Evolutionary conservation across 1,139 yeast genomes (phyloP), one percentile per base, ranked within the genome.

Genomic region (Saccharomyces pastorianus): DNA sequence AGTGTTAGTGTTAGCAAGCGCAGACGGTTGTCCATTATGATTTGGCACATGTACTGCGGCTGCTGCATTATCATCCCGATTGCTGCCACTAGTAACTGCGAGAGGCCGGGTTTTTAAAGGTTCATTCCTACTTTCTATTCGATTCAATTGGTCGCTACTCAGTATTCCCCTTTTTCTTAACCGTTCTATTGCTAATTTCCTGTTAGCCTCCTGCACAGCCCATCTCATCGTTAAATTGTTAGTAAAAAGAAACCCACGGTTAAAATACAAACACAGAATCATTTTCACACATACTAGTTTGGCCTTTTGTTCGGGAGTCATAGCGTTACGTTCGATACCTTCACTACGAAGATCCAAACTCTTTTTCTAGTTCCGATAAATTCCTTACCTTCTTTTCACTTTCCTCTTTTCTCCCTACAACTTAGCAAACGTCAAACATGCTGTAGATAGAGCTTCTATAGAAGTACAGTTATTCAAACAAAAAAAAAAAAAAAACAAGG

Each of bases 111-210:
- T n/a, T 29, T 47, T 47, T 20, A 31, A 51, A 41, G 55, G 52
- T 46, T 62, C 66, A 67, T 55, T 68, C 23, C 58, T 57, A 29
- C 57, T 57, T 50, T 58, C 59, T 20, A 63, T 60, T 28, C 59
- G 55, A 32, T 53, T 55, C 44, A 59, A 53, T 28, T 61, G 66
- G 9, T 57, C 54, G 46, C 57, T 60, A 51, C 62, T 61, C 28
- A 66, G 54, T 17, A 67, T 64, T 9, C 75, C 76, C 49, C 75
- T 68, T 27, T 72, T 70, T 52, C 70, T 73, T 51, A 78, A 73
- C 46, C 84, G 75, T 47, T 81, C 84, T 11, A 84, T 59, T 0
- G 91, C 90, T 55, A 73, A 75, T 50, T 74, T 73, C 58, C 90
- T 71, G 61, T 85, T 85, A 13, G 75, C 76, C 56, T 83, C 44